Base-by-base conservation (phyloP, 495 filamentous ascomycete species). In the Penicillium mononematosum region DNA sequence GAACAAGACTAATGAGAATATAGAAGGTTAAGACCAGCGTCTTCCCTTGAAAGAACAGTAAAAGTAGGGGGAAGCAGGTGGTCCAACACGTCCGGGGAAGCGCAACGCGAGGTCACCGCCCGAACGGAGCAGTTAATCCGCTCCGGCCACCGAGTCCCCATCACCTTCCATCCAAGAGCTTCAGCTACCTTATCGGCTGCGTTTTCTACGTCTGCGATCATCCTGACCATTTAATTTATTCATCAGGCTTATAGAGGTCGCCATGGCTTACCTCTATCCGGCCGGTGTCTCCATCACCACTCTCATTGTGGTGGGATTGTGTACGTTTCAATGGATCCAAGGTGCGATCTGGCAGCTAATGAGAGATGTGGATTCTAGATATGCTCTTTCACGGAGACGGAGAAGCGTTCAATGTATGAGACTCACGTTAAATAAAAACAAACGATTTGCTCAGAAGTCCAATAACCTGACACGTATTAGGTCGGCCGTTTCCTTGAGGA, bases 321-420 rank as follows among this genome's bases (percentile, higher is more conserved):
- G 94, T 98, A 84, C 66, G 85, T 61, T 67, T 71, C 55, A 45
- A 38, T 36, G 45, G 52, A 53, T 46, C 41, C 17, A 38, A 42
- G 48, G 31, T 45, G 50, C 39, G 42, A 48, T 58, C 39, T 58
- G 61, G 51, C 55, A 58, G 59, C 72, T 75, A 67, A 69, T 57
- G 11, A 27, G 67, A 77, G 75, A 42, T 79, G 61, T 56, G 53
- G 27, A 49, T 58, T 51, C 34, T 70, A 98, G 95, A 99, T 77
- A 91, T 99, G 89, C 88, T 99, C 58, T 96, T 99, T 70, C 93
- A 91, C 63, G 92, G 90, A 50, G 90, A 92, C 66, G 94, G 95
- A 59, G 95, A 99, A 82, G 79, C 85, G 36, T 99, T 98, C 76
- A 96, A 99, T 78, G 94, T 96, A 86, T 50, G 87, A 70, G 47